Conservation (phyloP, 306 rosid species). For the Castanea crenata region DNA sequence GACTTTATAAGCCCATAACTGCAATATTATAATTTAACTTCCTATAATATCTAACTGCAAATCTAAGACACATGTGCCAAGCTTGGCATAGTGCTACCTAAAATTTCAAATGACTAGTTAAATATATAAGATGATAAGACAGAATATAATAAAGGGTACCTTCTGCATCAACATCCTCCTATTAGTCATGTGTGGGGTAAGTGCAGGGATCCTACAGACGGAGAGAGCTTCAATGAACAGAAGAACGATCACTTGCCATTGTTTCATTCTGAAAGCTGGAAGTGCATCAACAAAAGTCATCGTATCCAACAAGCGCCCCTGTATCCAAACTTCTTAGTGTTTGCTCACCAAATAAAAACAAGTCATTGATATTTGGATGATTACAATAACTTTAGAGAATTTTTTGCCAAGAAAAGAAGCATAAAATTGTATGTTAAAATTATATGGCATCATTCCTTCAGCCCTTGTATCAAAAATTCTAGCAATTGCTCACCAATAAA, state of each 20-base stretch:
- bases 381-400: not conserved
- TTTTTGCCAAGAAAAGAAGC: not conserved
- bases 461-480: slow-evolving; percentile 38
- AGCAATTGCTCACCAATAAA: slow-evolving; percentile 18
- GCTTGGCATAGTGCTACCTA: not conserved
- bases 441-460: too few relatives aligned
- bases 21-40: not conserved
- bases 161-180: slow-evolving; percentile 61
- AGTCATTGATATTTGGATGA: not conserved
- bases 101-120: slow-evolving; percentile 1
- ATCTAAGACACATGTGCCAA: not conserved
- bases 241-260: slow-evolving; percentile 85
- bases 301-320: slow-evolving; percentile 77
- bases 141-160: slow-evolving; percentile 33
- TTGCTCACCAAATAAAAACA: slow-evolving; percentile 14
- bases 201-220: slow-evolving; percentile 67
- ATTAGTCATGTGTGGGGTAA: slow-evolving; percentile 54
- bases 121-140: slow-evolving; percentile 3
- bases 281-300: slow-evolving; percentile 83
- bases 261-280: slow-evolving; percentile 82
- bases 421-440: not conserved
- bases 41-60: not conserved
- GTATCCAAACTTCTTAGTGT: slow-evolving; percentile 17
- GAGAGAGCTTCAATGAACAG: slow-evolving; percentile 82
- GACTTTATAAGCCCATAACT: not conserved